A percentile compares a stretch with the other conserved stretches of the same genome.
Evolutionary conservation across 2,329 filamentous ascomycete genomes (phyloP).

Genomic region (Colletotrichum navitas): DNA sequence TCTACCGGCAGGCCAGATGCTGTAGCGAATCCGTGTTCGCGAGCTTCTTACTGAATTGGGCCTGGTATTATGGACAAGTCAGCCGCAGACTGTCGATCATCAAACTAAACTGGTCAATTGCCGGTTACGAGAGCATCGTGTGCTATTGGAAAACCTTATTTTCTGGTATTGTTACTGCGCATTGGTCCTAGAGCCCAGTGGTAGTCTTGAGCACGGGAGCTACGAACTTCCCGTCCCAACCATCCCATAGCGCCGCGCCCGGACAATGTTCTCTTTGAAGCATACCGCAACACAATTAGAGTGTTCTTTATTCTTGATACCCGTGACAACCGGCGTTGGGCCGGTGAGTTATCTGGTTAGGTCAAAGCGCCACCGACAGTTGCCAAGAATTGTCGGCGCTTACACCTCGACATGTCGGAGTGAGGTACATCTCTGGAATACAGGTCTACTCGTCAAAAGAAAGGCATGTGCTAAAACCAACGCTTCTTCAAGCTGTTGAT

Average conservation of each 20-base stretch:
- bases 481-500: too few species aligned
- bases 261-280: background rate
- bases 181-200: background rate
- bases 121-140: background rate
- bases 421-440: too few species aligned
- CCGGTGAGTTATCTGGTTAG: background rate
- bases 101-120: background rate
- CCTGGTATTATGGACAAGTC: background rate
- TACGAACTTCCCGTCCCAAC: slow-evolving; percentile 2
- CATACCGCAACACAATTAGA: background rate
- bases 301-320: background rate
- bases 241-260: background rate
- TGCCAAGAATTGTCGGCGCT: background rate
- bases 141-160: background rate
- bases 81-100: background rate
- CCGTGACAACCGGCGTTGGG: background rate
- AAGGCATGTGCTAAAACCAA: too few species aligned
- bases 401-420: background rate
- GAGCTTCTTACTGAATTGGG: background rate
- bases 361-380: slow-evolving; percentile 21
- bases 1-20: background rate
- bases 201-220: background rate
- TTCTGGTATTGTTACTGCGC: background rate
- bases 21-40: background rate
- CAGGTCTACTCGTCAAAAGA: too few species aligned